Evolutionary conservation across 2,329 filamentous ascomycete genomes (phyloP).

Genomic region (Capronia americana): DNA sequence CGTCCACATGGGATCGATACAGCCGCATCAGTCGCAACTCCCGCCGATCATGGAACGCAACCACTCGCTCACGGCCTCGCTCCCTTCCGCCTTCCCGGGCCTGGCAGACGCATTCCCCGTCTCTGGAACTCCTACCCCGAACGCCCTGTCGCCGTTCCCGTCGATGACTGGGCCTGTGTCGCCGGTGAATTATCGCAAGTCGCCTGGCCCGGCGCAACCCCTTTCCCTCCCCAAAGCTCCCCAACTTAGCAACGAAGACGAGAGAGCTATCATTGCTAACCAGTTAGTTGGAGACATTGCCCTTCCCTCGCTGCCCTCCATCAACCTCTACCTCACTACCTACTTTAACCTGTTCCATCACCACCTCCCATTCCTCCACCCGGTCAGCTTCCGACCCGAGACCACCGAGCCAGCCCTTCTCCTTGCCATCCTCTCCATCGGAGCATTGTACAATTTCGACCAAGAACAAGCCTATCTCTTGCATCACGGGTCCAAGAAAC

Average conservation of each 20-base stretch:
- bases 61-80: conserved; percentile 63
- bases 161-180: conserved; percentile 71
- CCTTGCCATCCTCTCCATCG: conserved; percentile 90
- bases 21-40: conserved; percentile 67
- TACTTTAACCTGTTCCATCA: conserved; percentile 98
- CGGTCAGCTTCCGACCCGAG: conserved; percentile 84
- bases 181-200: conserved; percentile 72
- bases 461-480: conserved; percentile 96
- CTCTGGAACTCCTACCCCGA: conserved; percentile 72
- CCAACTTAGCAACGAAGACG: conserved; percentile 81
- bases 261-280: conserved; percentile 84
- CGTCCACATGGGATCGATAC: conserved; percentile 62
- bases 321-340: conserved; percentile 92
- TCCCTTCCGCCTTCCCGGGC: conserved; percentile 71
- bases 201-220: conserved; percentile 71
- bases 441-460: conserved; percentile 94
- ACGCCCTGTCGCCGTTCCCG: conserved; percentile 74
- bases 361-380: conserved; percentile 93
- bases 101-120: conserved; percentile 74
- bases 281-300: conserved; percentile 88
- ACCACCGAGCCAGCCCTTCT: conserved; percentile 81
- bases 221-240: conserved; percentile 73
- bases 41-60: conserved; percentile 72
- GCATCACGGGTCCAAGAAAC: conserved; percentile 95
- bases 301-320: conserved; percentile 75